Evolutionary conservation across 2,329 filamentous ascomycete genomes (phyloP), one percentile per base, ranked within the genome.

Genomic region (Plectosphaerella sp.): DNA sequence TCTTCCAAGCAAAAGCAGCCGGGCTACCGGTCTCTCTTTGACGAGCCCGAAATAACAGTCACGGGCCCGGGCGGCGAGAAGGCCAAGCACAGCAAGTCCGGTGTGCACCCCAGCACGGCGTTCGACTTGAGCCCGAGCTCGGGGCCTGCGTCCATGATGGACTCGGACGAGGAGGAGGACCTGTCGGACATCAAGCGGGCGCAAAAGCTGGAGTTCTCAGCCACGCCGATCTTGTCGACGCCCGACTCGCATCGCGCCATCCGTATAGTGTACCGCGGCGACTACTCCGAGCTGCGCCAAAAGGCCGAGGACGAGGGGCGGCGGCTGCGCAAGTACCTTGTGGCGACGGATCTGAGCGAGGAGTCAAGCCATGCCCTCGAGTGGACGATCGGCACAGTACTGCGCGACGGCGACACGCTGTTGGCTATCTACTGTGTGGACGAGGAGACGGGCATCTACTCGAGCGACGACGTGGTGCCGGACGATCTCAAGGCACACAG

Each of bases 291-390:
- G 59, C 86, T 96, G 58, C 85, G 88, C 43, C 80, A 87, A 58
- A 85, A 92, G 62, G 89, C 89, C 0, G 86, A 92, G 52, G 87
- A 90, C 12, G 89, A 91, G 49, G 79, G 89, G 48, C 84, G 89
- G 48, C 83, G 89, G 50, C 82, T 93, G 55, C 83, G 94, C 50
- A 95, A 94, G 62, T 99, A 97, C 65, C 75, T 99, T 15, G 91
- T 97, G n/a, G 93, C 94, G 3, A 97, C 91, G 0, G 94, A 99
- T 68, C 74, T 97, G 4, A 97, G 92, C 60, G 89, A 94, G 37
- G 94, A 99, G 72, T 92, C 93, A 5, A 89, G 90, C 7, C 95
- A 97, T 67, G 94, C 94, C 1, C 77, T 99, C 33, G 94, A 99
- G 68, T 99, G 94, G 94, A 94, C 93, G 0, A 92, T 99, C 52